These are phyloP conservation scores for Beauveria bassiana DNA, from an alignment of 2,329 filamentous ascomycete species.

Conservation along the genomic window DNA sequence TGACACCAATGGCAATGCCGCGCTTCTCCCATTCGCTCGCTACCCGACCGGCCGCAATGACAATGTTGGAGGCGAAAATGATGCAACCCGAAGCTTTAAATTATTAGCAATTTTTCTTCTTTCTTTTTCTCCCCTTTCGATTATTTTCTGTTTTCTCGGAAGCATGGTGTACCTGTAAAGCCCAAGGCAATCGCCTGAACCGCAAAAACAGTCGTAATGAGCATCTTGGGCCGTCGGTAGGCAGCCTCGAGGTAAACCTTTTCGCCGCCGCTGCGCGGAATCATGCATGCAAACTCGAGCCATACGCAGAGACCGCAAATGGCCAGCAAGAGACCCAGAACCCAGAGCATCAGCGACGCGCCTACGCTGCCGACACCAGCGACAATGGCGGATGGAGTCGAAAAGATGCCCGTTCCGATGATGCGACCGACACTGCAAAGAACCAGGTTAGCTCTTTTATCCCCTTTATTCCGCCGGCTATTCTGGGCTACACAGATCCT, in stretches of 20 bases:
- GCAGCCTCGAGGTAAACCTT: slow-evolving; percentile 16
- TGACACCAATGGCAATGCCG: slow-evolving; percentile 15
- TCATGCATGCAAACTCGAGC: slow-evolving; percentile 16
- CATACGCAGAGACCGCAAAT: slow-evolving; percentile 9
- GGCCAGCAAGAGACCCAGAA: slow-evolving; percentile 15
- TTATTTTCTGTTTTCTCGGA: too few relatives aligned
- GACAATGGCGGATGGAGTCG: slow-evolving; percentile 17
- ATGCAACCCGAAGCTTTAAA: slow-evolving; percentile 13
- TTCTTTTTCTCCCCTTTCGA: too few relatives aligned
- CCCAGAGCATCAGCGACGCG: slow-evolving; percentile 16
- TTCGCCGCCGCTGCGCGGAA: slow-evolving; percentile 15
- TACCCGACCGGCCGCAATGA: slow-evolving; percentile 12
- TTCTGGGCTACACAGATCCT: too few relatives aligned
- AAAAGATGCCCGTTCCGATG: slow-evolving; percentile 18
- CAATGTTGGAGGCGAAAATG: slow-evolving; percentile 14
- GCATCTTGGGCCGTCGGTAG: slow-evolving; percentile 14
- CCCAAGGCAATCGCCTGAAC: slow-evolving; percentile 15
- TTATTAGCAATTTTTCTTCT: too few relatives aligned
- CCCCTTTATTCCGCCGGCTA: too few relatives aligned
- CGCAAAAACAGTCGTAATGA: slow-evolving; percentile 15
- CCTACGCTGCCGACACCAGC: slow-evolving; percentile 16
- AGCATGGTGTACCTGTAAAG: slow-evolving; percentile 12
- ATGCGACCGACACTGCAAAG: slow-evolving; percentile 16
- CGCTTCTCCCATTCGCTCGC: slow-evolving; percentile 15
- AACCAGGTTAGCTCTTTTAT: neutral